Base-by-base conservation (phyloP, 495 filamentous ascomycete genomes). In the Trichoderma orchidacearum region DNA sequence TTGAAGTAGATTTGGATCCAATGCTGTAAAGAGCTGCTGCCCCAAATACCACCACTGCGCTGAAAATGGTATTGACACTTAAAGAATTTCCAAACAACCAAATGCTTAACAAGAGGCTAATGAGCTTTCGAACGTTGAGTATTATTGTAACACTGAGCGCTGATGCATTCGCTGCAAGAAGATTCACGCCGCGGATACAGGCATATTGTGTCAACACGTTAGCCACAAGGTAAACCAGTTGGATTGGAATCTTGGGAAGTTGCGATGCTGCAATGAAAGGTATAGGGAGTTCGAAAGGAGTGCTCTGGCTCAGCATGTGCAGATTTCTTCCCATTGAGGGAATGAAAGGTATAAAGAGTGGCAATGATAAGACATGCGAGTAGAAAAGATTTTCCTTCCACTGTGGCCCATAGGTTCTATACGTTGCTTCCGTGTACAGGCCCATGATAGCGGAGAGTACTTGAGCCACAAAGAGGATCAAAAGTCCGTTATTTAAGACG, bases 361-460 rank as follows among this genome's bases (percentile, higher is more conserved):
- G 89, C 32, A 96, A 65, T 4, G 86, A 88, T 17, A 94, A 79
- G 18, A 86, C 67, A 60, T 95, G 90, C 18, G 84, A 87, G 69
- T 97, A 99, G 69, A 99, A 96, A 15, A 99, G 78, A 62, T 94
- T 95, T 67, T 97, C 93, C 61, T 86, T 87, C 90, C 93, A 97
- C 71, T 95, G 86, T 32, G 84, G 84, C 23, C 91, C 90, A 70
- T 95, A 87, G 21, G 72, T 78, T 58, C 80, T 79, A 69, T 96
- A 99, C 4, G 90, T 88, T 59, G 86, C 79, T 67, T 98, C 89
- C 0, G 90, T 90, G 69, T 95, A 99, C 31, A 95, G 79, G 35
- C 93, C 93, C 83, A 96, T 96, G 60, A 90, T 86, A 34, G 93
- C 89, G 23, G 90, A 95, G 31, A 97, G 74, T 5, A 95, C 68